phyloP scores from a whole-genome alignment of 2,329 filamentous ascomycete genomes.

The Xylariaceae sp. region DNA sequence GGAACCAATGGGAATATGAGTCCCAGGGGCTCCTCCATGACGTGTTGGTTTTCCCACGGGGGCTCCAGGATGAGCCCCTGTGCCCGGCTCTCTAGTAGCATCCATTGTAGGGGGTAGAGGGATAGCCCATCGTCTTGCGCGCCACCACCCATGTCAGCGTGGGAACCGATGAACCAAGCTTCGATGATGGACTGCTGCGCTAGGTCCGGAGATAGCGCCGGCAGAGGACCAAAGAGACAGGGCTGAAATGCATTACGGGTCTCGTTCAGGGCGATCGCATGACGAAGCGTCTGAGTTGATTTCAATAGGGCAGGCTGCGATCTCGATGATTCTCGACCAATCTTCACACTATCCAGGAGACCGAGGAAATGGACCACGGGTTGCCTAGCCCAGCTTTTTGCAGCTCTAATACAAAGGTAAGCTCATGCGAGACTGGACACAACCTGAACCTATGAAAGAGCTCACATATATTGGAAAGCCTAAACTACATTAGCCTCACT shows the following conservation, averaged over 20 bases:
- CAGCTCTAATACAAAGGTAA: slow-evolving; percentile 12
- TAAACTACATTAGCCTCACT: slow-evolving; percentile 8
- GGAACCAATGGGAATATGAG: slow-evolving; percentile 19
- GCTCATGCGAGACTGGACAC: neutral
- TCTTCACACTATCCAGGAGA: slow-evolving; percentile 36
- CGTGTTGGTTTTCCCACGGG: slow-evolving; percentile 10
- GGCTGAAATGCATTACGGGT: slow-evolving; percentile 27
- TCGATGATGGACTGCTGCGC: slow-evolving; percentile 32
- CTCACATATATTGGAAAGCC: slow-evolving; percentile 21
- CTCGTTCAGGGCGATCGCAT: slow-evolving; percentile 40
- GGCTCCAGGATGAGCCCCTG: slow-evolving; percentile 31
- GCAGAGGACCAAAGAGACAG: slow-evolving; percentile 27
- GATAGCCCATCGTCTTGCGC: slow-evolving; percentile 36
- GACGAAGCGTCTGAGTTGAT: slow-evolving; percentile 36
- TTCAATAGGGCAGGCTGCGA: slow-evolving; percentile 29
- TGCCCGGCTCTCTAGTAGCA: slow-evolving; percentile 35
- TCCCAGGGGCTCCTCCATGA: slow-evolving; percentile 21
- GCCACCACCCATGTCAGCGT: slow-evolving; percentile 38
- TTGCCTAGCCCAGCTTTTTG: slow-evolving; percentile 21
- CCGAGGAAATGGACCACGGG: slow-evolving; percentile 38
- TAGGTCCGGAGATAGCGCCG: slow-evolving; percentile 22
- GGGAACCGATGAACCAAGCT: slow-evolving; percentile 39
- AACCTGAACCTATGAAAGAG: neutral
- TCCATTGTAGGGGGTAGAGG: slow-evolving; percentile 42
- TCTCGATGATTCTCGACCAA: slow-evolving; percentile 29